Evolutionary conservation across 2,329 filamentous ascomycete genomes (phyloP).

Genomic region (Cytospora piceicola): DNA sequence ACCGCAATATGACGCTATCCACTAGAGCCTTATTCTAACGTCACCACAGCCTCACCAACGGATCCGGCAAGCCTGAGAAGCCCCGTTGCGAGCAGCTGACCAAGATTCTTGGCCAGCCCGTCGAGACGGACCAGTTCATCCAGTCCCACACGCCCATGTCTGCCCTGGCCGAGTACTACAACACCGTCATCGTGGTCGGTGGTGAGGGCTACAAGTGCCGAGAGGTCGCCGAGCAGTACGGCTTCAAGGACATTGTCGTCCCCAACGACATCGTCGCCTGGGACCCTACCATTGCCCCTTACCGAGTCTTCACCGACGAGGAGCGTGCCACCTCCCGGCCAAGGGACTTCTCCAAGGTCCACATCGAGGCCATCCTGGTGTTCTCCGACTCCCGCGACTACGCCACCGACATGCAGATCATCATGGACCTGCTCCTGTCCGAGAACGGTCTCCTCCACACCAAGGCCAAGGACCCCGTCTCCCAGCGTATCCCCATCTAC

Average conservation of each 20-base stretch:
- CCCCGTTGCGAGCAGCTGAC: slow-evolving; percentile 68
- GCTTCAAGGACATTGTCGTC: slow-evolving; percentile 73
- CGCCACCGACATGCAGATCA: slow-evolving; percentile 76
- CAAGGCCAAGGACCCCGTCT: slow-evolving; percentile 65
- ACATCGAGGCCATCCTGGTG: slow-evolving; percentile 75
- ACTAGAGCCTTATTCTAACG: slow-evolving; percentile 12
- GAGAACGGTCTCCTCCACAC: slow-evolving; percentile 70
- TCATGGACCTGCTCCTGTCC: slow-evolving; percentile 71
- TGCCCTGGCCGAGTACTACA: slow-evolving; percentile 75
- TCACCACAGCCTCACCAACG: slow-evolving; percentile 63
- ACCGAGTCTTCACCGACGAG: slow-evolving; percentile 68
- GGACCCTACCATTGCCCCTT: slow-evolving; percentile 70
- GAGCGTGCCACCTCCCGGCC: slow-evolving; percentile 70
- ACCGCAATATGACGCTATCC: not conserved
- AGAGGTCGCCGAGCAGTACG: slow-evolving; percentile 73
- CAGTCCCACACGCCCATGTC: slow-evolving; percentile 80
- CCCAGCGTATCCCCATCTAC: slow-evolving; percentile 73
- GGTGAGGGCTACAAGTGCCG: slow-evolving; percentile 77
- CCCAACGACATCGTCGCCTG: slow-evolving; percentile 75
- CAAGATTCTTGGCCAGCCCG: slow-evolving; percentile 66
- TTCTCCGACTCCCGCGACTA: slow-evolving; percentile 77
- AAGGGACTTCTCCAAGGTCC: slow-evolving; percentile 71
- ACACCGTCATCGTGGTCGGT: slow-evolving; percentile 74
- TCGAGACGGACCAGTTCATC: slow-evolving; percentile 75
- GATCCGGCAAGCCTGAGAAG: slow-evolving; percentile 71